Conservation (phyloP, 2,329 filamentous ascomycete species). For the Pseudocercospora pini-densiflorae region DNA sequence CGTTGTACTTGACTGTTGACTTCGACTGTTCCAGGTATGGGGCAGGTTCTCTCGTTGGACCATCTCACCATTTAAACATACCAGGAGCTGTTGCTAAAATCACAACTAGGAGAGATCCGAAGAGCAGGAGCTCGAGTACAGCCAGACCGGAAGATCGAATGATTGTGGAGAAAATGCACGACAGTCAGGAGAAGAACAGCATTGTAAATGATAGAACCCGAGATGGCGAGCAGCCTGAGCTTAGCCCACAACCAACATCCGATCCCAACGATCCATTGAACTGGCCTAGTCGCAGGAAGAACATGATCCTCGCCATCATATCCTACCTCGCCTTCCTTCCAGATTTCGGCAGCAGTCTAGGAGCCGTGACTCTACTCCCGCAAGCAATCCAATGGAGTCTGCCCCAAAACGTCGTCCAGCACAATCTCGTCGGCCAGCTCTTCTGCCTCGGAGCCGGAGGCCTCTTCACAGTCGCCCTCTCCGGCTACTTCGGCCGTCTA, state of each 20-base stretch:
- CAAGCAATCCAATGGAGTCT: slow-evolving; percentile 46
- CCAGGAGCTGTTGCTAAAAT: too few species aligned
- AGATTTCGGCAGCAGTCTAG: slow-evolving; percentile 50
- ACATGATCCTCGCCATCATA: slow-evolving; percentile 45
- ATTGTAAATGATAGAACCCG: background rate
- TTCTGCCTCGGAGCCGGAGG: slow-evolving; percentile 51
- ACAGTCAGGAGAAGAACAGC: background rate
- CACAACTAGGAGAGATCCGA: too few species aligned
- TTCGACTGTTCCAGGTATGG: too few species aligned
- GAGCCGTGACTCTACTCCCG: slow-evolving; percentile 46
- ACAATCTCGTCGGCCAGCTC: slow-evolving; percentile 24
- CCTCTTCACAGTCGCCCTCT: slow-evolving; percentile 45
- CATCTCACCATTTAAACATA: too few species aligned
- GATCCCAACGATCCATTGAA: slow-evolving; percentile 32
- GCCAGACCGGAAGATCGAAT: too few species aligned
- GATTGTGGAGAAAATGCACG: too few species aligned
- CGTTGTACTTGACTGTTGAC: too few species aligned
- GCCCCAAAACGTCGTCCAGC: slow-evolving; percentile 45
- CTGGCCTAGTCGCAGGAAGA: slow-evolving; percentile 43
- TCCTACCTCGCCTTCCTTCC: slow-evolving; percentile 39
- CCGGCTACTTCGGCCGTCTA: slow-evolving; percentile 50
- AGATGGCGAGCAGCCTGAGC: background rate
- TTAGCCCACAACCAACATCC: slow-evolving; percentile 29
- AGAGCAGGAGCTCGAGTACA: too few species aligned
- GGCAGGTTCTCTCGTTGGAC: too few species aligned